Percentiles rank a stretch among this genome's conserved stretches.
Evolutionary conservation across 768 basidiomycete genomes (phyloP).

Genomic region (Suillus bovinus): DNA sequence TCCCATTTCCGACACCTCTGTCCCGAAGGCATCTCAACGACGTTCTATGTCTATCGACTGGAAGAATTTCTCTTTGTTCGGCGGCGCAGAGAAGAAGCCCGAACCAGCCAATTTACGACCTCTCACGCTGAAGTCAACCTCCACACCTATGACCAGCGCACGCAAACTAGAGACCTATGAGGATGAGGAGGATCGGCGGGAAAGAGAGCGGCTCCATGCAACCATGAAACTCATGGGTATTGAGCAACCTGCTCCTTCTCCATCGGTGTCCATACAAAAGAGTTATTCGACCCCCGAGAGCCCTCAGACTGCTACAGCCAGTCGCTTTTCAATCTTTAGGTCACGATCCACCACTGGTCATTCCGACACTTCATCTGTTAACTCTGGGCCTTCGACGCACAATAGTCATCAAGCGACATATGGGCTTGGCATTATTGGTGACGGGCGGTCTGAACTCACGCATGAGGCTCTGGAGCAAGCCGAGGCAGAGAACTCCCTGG

Average conservation of each 20-base stretch:
- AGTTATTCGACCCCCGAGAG: constrained; percentile 39
- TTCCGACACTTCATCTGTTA: constrained; percentile 50
- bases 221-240: constrained; percentile 97
- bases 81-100: constrained; percentile 59
- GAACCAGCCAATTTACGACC: constrained; percentile 62
- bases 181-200: constrained; percentile 89
- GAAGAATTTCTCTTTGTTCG: constrained; percentile 75
- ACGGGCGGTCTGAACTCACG: constrained; percentile 50
- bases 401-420: constrained; percentile 32
- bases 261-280: constrained; percentile 35
- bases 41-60: constrained; percentile 86
- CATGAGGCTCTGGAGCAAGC: constrained; percentile 77
- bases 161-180: constrained; percentile 85
- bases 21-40: constrained; percentile 50
- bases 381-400: constrained; percentile 43
- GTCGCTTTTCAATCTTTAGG: constrained; percentile 75
- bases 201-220: constrained; percentile 84
- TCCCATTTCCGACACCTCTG: constrained; percentile 25
- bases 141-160: constrained; percentile 51
- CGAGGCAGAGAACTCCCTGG: constrained; percentile 74
- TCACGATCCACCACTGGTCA: constrained; percentile 42
- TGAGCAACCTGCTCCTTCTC: constrained; percentile 55
- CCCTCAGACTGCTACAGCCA: constrained; percentile 27
- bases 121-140: constrained; percentile 70
- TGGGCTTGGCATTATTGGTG: constrained; percentile 29